Percentiles rank a stretch among this genome's conserved stretches.
phyloP scores from a whole-genome alignment of 176 grass and related monocot genomes.

The Cenchrus purpureus region DNA sequence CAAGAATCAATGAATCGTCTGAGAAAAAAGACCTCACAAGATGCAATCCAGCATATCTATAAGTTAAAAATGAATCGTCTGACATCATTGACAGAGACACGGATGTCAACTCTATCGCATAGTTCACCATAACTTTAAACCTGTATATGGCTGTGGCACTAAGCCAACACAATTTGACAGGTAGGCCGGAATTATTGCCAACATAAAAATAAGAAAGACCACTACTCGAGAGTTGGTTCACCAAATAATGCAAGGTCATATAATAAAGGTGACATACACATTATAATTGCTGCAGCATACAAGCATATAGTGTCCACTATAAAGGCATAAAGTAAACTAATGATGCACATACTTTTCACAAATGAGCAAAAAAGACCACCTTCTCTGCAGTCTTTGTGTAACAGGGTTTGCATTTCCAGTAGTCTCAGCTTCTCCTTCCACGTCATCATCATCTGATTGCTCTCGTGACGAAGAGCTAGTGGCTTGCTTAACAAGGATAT shows the following conservation, averaged over 20 bases:
- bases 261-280: slow-evolving; percentile 5
- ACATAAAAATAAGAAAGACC: slow-evolving; percentile 6
- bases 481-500: slow-evolving; percentile 63
- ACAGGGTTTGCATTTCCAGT: slow-evolving; percentile 66
- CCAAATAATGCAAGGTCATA: background rate
- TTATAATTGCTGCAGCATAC: background rate
- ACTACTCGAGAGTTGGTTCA: background rate
- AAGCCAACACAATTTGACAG: background rate
- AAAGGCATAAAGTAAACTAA: background rate
- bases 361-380: slow-evolving; percentile 47
- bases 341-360: background rate
- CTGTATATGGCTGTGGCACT: background rate
- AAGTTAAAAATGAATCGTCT: background rate
- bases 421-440: slow-evolving; percentile 84
- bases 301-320: background rate
- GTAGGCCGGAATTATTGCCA: background rate
- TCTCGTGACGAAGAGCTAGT: slow-evolving; percentile 81
- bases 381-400: slow-evolving; percentile 67
- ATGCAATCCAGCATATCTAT: background rate
- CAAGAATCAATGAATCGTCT: background rate
- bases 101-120: background rate
- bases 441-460: slow-evolving; percentile 83
- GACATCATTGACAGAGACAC: background rate
- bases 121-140: slow-evolving; percentile 2
- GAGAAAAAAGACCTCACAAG: slow-evolving; percentile 5